phyloP scores from a whole-genome alignment of 176 grass and related monocot species.

The Aegilops speltoides region DNA sequence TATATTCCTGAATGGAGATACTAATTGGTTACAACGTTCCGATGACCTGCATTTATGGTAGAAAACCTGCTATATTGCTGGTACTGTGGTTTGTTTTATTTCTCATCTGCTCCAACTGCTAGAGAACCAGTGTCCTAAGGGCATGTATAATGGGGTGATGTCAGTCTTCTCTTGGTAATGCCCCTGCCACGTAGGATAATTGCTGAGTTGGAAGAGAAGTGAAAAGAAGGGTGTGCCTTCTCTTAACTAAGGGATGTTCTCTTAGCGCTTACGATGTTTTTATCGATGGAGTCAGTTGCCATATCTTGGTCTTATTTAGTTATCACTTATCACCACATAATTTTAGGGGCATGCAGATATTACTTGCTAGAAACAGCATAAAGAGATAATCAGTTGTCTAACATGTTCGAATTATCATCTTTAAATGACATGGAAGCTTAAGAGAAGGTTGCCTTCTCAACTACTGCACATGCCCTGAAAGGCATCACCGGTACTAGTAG shows the following conservation, averaged over 20 bases:
- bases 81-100: neutral
- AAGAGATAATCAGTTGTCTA: neutral
- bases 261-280: neutral
- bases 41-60: neutral
- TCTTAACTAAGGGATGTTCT: too few species aligned
- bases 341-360: neutral
- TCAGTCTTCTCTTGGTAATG: neutral
- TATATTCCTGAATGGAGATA: neutral
- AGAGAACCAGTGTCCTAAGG: neutral
- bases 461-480: neutral
- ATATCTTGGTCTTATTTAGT: neutral
- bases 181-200: too few species aligned
- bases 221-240: too few species aligned
- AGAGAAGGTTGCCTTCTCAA: neutral
- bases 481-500: neutral
- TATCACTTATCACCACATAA: neutral
- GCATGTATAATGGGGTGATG: neutral
- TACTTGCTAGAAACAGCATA: neutral
- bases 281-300: neutral
- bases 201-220: neutral
- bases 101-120: neutral
- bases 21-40: neutral
- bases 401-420: neutral
- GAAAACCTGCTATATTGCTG: neutral
- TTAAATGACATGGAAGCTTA: neutral